Percentiles rank a stretch among this genome's conserved stretches.
Conservation (phyloP, 1,284 basidiomycete genomes). For the Fomitopsis schrenkii region DNA sequence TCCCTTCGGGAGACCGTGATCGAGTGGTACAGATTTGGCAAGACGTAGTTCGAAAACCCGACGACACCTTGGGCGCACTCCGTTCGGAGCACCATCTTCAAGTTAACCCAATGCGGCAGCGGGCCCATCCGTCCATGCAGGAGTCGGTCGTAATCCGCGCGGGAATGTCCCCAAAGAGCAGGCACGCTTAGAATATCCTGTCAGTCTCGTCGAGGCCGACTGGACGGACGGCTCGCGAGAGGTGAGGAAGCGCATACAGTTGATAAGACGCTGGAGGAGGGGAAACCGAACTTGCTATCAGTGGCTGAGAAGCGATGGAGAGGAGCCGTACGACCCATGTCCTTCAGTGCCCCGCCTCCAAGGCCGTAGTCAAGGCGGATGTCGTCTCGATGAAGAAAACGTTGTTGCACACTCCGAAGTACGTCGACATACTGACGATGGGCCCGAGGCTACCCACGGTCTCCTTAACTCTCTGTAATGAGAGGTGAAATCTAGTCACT, state of each 20-base stretch:
- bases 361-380: slow-evolving; percentile 56
- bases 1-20: slow-evolving; percentile 37
- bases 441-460: slow-evolving; percentile 34
- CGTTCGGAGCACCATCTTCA: slow-evolving; percentile 25
- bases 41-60: slow-evolving; percentile 33
- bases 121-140: slow-evolving; percentile 23
- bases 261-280: slow-evolving; percentile 35
- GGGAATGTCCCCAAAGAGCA: neutral
- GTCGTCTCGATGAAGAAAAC: slow-evolving; percentile 37
- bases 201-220: slow-evolving; percentile 21
- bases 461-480: slow-evolving; percentile 33
- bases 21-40: slow-evolving; percentile 35
- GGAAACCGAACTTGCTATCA: no score
- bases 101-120: slow-evolving; percentile 16
- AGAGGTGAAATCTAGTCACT: slow-evolving; percentile 39
- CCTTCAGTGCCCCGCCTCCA: slow-evolving; percentile 68
- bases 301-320: neutral
- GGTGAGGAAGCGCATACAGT: slow-evolving; percentile 38
- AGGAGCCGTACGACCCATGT: slow-evolving; percentile 52
- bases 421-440: slow-evolving; percentile 26
- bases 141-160: slow-evolving; percentile 32
- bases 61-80: slow-evolving; percentile 38
- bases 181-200: neutral
- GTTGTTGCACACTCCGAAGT: slow-evolving; percentile 27
- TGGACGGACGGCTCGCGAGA: slow-evolving; percentile 32